phyloP scores from a whole-genome alignment of 2,329 filamentous ascomycete genomes.

The Xylaria multiplex region DNA sequence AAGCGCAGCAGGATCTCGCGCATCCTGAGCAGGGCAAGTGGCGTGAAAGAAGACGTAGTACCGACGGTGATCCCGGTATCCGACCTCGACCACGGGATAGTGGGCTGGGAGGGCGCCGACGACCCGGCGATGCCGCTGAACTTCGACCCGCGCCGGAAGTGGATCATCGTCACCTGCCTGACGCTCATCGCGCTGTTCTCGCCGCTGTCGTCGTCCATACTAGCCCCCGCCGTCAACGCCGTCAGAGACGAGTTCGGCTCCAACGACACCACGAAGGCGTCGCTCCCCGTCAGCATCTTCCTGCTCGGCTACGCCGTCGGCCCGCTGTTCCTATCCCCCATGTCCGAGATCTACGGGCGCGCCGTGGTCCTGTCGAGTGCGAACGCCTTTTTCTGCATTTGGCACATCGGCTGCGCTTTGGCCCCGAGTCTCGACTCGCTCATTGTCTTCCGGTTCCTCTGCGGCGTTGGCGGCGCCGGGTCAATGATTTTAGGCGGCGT shows the following conservation, averaged over 20 bases:
- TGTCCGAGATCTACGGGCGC: constrained; percentile 73
- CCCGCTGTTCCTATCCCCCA: constrained; percentile 65
- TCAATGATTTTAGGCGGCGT: constrained; percentile 65
- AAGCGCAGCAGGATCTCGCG: constrained; percentile 40
- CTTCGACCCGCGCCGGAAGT: constrained; percentile 65
- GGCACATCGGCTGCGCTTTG: constrained; percentile 72
- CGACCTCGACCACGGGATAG: constrained; percentile 62
- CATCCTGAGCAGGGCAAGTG: constrained; percentile 43
- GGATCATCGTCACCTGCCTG: constrained; percentile 65
- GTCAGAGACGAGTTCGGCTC: constrained; percentile 59
- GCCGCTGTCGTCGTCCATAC: constrained; percentile 71
- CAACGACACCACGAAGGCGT: constrained; percentile 54
- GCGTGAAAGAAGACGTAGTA: constrained; percentile 47
- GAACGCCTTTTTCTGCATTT: constrained; percentile 69
- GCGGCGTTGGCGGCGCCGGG: constrained; percentile 67
- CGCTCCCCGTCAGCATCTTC: constrained; percentile 70
- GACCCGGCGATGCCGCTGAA: constrained; percentile 69
- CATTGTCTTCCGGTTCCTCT: constrained; percentile 68
- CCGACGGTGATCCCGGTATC: constrained; percentile 56
- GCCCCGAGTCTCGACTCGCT: constrained; percentile 63
- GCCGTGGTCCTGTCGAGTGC: constrained; percentile 64
- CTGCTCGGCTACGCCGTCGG: constrained; percentile 68
- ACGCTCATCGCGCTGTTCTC: constrained; percentile 72
- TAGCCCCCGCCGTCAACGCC: constrained; percentile 59
- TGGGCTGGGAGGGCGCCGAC: constrained; percentile 69